These are phyloP conservation scores for Lactarius hengduanensis DNA, from an alignment of 768 basidiomycete genomes.

Conservation along the genomic window DNA sequence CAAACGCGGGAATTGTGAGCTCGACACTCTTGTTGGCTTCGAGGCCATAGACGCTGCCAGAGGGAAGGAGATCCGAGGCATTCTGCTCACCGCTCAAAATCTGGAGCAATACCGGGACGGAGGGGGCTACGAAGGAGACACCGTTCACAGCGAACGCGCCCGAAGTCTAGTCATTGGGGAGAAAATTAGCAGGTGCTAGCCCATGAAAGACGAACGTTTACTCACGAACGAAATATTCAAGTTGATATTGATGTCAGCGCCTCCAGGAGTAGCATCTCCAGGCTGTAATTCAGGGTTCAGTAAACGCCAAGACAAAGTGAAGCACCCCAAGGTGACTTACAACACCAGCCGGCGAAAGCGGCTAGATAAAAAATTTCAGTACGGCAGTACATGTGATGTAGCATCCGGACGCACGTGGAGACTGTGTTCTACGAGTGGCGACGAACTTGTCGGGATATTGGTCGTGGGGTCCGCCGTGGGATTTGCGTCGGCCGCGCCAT, in stretches of 20 bases:
- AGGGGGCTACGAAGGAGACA: conserved; percentile 41
- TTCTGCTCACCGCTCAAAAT: conserved; percentile 53
- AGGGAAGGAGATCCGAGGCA: conserved; percentile 49
- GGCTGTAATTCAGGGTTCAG: conserved; percentile 18
- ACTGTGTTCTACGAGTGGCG: conserved; percentile 17
- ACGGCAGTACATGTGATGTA: background rate
- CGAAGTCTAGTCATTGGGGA: background rate
- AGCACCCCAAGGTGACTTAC: conserved; percentile 1
- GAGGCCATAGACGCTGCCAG: conserved; percentile 47
- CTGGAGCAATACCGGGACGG: conserved; percentile 55
- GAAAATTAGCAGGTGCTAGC: background rate
- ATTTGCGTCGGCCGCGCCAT: conserved; percentile 23
- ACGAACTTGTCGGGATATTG: conserved; percentile 6
- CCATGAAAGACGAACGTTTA: background rate
- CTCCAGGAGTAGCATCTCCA: conserved; percentile 18
- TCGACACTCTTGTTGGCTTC: conserved; percentile 50
- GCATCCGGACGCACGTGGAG: conserved; percentile 19
- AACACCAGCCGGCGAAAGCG: conserved; percentile 8
- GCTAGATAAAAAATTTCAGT: conserved; percentile 10
- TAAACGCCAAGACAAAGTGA: background rate
- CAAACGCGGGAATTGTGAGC: conserved; percentile 46
- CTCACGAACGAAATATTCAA: conserved; percentile 30
- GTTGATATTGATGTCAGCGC: conserved; percentile 30
- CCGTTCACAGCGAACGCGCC: conserved; percentile 35
- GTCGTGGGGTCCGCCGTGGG: conserved; percentile 21